Evolutionary conservation across 2,329 filamentous ascomycete species (phyloP), one percentile per base, ranked within the genome.

Genomic region (Didymella pinodella): DNA sequence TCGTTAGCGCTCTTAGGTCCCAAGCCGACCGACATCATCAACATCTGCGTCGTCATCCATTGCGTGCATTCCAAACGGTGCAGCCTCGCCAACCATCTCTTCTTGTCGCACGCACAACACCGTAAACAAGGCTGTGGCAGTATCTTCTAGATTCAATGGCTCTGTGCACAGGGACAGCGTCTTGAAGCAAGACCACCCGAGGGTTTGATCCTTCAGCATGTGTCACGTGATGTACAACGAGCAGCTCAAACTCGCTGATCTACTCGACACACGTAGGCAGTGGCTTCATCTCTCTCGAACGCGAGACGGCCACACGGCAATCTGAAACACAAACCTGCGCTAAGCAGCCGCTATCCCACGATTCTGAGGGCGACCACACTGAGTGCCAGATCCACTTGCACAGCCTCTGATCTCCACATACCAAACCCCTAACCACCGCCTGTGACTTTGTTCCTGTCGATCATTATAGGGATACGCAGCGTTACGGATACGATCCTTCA

Each of bases 21-120:
- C 57, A 52, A 51, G 20, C 25, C 57, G 12, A 29, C 25, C 22
- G 41, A 29, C 22, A 59, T 31, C 48, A 20, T 48, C 29, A 40
- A 48, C 48, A 26, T 36, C 44, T 29, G 57, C 57, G 57, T 59
- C 57, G 57, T 60, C 57, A 60, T 55, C 47, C 40, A 60, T 60
- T 55, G 57, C 57, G 52, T 45, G 50, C 56, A 50, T 54, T 49
- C 50, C 32, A 29, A 31, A 54, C 36, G 41, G 32, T 41, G 40
- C 40, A 59, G 49, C 56, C 47, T 50, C 47, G 50, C 40, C 34
- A 43, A 41, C 40, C 38, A 50, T 16, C 16, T 28, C 14, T 6
- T 44, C 2, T 20, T 28, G 41, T 41, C 38, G 18, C 38, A 41
- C 14, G 3, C 10, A 28, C 12, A 12, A 4, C 5, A 32, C 12